Conservation (phyloP, 768 basidiomycete species). For the Exsudoporus frostii region DNA sequence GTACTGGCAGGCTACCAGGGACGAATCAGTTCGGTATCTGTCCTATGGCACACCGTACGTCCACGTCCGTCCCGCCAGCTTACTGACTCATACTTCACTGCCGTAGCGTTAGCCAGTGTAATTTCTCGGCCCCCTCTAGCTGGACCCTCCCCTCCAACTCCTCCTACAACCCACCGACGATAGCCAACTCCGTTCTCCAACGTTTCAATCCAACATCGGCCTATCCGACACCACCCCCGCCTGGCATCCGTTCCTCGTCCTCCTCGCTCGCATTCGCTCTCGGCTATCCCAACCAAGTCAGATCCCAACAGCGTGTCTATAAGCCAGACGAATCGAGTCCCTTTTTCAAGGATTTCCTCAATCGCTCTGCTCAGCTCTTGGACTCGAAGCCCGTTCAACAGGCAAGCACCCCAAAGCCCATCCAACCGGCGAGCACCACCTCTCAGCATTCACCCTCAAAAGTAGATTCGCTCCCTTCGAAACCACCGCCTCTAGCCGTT, state of each 20-base stretch:
- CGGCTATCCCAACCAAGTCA: constrained; percentile 39
- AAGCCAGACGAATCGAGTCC: constrained; percentile 54
- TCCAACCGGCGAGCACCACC: constrained; percentile 12
- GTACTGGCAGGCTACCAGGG: constrained; percentile 64
- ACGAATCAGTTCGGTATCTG: constrained; percentile 59
- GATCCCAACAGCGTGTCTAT: constrained; percentile 34
- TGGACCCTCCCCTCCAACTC: constrained; percentile 48
- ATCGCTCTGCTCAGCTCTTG: constrained; percentile 44
- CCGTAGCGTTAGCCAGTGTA: constrained; percentile 24
- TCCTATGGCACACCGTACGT: constrained; percentile 52
- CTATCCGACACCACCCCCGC: constrained; percentile 71
- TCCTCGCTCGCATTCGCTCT: constrained; percentile 77
- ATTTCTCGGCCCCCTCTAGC: constrained; percentile 35
- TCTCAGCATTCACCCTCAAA: constrained; percentile 18
- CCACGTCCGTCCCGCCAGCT: not conserved
- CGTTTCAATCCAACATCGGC: constrained; percentile 55
- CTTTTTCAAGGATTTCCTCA: constrained; percentile 67
- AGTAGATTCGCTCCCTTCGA: constrained; percentile 14
- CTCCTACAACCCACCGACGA: constrained; percentile 50
- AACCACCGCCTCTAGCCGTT: constrained; percentile 4
- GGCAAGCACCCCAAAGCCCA: constrained; percentile 9
- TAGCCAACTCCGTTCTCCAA: constrained; percentile 66
- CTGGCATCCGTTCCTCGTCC: constrained; percentile 59
- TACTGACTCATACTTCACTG: constrained; percentile 5
- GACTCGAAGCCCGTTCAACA: constrained; percentile 24